Evolutionary conservation across 2,329 filamentous ascomycete species (phyloP), one percentile per base, ranked within the genome.

Genomic region (Amylocarpus encephaloides): DNA sequence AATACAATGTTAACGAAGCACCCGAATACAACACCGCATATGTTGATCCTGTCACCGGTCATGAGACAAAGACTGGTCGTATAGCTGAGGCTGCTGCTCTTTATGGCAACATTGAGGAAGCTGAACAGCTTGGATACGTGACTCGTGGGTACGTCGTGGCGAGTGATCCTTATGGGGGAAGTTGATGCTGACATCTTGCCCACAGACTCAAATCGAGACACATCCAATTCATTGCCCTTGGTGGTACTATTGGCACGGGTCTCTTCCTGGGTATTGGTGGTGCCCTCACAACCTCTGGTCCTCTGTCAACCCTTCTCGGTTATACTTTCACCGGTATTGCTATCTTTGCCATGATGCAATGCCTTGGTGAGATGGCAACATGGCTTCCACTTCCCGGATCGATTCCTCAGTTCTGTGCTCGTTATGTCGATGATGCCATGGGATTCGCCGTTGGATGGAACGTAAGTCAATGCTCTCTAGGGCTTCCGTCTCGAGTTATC

Each of bases 401-500:
- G 65, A 78, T 69, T 67, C 75, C 41, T 67, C 76, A 65, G 66
- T 77, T 59, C 67, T 78, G 51, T 48, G 62, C 63, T 13, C 62
- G 63, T 43, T 66, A 65, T 22, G 54, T 75, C 18, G 76, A 79
- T 52, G 75, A 77, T 56, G 75, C 76, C 1, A 72, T 78, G 48
- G 76, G 76, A 22, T 78, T 78, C 54, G 75, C 76, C 3, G 67
- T 78, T 16, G 78, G 75, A 0, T 79, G 75, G 76, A 80, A 79
- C 51, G 79, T 44, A 81, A 60, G 54, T 89, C 18, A 26, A 35
- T 29, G 88, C 69, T 87, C 82, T 80, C 86, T 30, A 19, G 15
- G 2, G 18, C 30, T 13, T 22, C 11, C 18, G 13, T n/a, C 9
- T 26, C 11, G 33, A 19, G 19, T n/a, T 22, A 7, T 16, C 26